Conservation (phyloP, 2,329 filamentous ascomycete species). For the Lasiodiplodia theobromae region DNA sequence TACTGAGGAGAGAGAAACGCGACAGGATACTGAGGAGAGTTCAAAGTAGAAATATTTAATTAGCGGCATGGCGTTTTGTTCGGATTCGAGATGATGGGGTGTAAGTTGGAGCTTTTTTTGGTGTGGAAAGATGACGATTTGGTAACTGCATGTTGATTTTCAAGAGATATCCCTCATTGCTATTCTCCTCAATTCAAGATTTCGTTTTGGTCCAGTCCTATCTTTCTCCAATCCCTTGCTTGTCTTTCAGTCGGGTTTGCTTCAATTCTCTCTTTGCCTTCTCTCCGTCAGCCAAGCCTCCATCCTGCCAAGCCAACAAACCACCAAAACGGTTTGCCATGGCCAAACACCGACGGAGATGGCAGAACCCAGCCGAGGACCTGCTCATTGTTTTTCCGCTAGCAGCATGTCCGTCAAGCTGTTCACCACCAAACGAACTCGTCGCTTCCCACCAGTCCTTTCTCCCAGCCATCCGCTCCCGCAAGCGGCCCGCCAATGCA, state of each 20-base stretch:
- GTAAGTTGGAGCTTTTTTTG: neutral
- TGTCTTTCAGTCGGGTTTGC: neutral
- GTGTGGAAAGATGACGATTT: neutral
- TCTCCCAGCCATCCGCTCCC: neutral
- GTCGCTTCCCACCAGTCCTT: neutral
- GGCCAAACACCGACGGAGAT: neutral
- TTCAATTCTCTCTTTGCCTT: neutral
- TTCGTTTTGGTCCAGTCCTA: neutral
- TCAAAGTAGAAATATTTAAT: neutral
- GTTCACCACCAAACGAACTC: neutral
- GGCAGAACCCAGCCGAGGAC: neutral
- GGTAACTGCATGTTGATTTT: neutral
- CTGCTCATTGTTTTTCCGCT: slow-evolving; percentile 2
- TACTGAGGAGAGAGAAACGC: neutral
- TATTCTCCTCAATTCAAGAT: neutral
- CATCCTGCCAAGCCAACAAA: slow-evolving; percentile 1
- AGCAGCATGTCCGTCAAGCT: neutral
- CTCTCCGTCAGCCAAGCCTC: neutral
- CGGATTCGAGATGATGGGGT: neutral
- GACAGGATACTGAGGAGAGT: neutral
- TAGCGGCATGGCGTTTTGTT: neutral
- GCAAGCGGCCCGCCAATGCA: slow-evolving; percentile 13
- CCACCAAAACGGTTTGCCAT: neutral
- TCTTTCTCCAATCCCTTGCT: neutral
- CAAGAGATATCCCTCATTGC: slow-evolving; percentile 9